phyloP scores from a whole-genome alignment of 208 protist species.

The Acanthamoeba rhysodes region DNA sequence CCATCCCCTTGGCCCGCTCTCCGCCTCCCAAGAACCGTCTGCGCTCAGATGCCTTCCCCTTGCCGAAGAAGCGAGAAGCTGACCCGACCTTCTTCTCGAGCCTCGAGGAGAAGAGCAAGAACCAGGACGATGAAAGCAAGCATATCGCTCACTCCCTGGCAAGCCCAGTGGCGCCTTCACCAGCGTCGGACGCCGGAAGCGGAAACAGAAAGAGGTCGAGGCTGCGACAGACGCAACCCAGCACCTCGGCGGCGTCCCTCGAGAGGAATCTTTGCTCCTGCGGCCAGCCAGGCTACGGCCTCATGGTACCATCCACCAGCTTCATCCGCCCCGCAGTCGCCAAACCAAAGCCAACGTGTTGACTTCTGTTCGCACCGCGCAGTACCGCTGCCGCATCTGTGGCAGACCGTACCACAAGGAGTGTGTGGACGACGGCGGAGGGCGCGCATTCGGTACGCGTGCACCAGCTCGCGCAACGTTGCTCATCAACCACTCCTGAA shows the following conservation, averaged over 20 bases:
- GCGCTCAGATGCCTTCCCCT: neutral
- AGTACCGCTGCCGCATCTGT: slow-evolving; percentile 25
- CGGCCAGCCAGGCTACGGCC: neutral
- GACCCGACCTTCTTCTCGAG: neutral
- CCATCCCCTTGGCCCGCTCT: no score
- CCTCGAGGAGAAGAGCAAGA: neutral
- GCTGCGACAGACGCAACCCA: neutral
- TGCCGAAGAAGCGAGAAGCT: neutral
- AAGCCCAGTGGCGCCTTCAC: neutral
- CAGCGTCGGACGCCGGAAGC: neutral
- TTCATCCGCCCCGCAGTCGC: neutral
- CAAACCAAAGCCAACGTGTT: neutral
- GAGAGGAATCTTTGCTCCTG: neutral
- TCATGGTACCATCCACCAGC: neutral
- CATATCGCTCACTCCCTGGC: neutral
- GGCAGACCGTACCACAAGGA: neutral
- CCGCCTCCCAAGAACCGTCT: no score
- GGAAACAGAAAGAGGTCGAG: neutral
- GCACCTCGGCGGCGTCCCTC: neutral
- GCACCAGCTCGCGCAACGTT: neutral
- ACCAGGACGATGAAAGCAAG: neutral
- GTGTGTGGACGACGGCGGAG: neutral
- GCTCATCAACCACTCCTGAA: neutral
- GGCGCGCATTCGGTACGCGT: neutral
- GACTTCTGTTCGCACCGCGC: neutral